A percentile compares a stretch with the other conserved stretches of the same genome.
phyloP scores from a whole-genome alignment of 352 stramenopile genomes.

The Phytophthora sp. region DNA sequence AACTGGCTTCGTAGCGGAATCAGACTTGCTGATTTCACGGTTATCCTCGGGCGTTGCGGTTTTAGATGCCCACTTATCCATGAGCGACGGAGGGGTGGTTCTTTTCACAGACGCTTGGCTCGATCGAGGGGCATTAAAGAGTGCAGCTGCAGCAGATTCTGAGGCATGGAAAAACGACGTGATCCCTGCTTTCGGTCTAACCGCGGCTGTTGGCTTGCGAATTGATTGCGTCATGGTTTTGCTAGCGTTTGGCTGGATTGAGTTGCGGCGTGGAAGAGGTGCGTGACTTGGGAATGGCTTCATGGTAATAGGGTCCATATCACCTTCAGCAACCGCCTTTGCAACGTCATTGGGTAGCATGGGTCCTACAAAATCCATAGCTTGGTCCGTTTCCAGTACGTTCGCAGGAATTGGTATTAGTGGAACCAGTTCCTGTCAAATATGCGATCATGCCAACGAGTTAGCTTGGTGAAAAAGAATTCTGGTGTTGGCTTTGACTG shows the following conservation, averaged over 20 bases:
- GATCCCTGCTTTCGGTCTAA: slow-evolving; percentile 17
- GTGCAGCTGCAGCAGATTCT: slow-evolving; percentile 20
- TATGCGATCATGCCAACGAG: background rate
- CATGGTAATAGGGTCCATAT: slow-evolving; percentile 79
- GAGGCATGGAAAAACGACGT: slow-evolving; percentile 36
- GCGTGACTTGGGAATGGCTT: slow-evolving; percentile 40
- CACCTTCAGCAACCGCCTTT: slow-evolving; percentile 62
- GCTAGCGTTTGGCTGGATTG: slow-evolving; percentile 2
- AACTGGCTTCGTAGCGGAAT: background rate
- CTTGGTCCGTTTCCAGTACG: slow-evolving; percentile 30
- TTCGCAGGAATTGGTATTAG: slow-evolving; percentile 59
- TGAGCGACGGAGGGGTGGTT: slow-evolving; percentile 34
- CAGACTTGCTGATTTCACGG: background rate
- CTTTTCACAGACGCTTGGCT: slow-evolving; percentile 17
- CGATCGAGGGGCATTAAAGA: slow-evolving; percentile 27
- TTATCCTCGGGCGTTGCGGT: background rate
- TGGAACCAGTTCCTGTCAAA: slow-evolving; percentile 64
- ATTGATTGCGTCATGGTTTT: background rate
- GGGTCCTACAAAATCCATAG: slow-evolving; percentile 73
- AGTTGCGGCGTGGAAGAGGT: background rate
- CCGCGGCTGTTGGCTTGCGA: background rate
- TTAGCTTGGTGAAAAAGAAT: slow-evolving; percentile 1
- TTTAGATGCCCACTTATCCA: slow-evolving; percentile 31
- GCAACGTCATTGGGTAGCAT: slow-evolving; percentile 53
- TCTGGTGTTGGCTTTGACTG: background rate